Evolutionary conservation across 2,329 filamentous ascomycete species (phyloP).

Genomic region (Plenodomus biglobosus): DNA sequence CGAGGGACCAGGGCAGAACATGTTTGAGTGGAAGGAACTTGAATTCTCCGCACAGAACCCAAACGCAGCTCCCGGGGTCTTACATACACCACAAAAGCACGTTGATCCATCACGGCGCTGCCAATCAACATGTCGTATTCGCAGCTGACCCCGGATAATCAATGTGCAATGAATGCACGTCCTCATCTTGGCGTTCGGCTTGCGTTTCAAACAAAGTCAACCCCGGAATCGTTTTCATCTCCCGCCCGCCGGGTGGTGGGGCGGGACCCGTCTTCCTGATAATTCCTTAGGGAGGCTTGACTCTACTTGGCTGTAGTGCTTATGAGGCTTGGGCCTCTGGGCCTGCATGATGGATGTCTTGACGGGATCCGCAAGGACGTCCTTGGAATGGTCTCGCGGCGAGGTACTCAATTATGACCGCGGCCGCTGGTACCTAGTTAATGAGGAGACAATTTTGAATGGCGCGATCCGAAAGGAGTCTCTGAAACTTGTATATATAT

Average conservation of each 20-base stretch:
- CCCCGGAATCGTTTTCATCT: not conserved
- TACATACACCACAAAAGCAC: not conserved
- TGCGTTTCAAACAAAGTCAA: not conserved
- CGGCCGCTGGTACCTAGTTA: too few species aligned
- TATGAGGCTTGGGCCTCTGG: conserved; percentile 15
- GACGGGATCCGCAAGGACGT: not conserved
- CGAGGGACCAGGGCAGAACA: not conserved
- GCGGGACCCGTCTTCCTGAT: not conserved
- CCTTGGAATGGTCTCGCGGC: not conserved
- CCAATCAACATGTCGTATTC: not conserved
- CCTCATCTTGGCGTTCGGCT: not conserved
- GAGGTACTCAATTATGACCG: not conserved
- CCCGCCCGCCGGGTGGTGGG: not conserved
- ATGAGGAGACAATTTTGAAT: not conserved
- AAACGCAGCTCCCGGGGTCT: not conserved
- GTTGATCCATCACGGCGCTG: not conserved
- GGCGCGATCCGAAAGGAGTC: not conserved
- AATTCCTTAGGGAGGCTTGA: conserved; percentile 12
- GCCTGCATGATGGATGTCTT: conserved; percentile 3
- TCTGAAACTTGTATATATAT: not conserved
- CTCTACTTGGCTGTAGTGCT: conserved; percentile 24
- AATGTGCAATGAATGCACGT: not conserved
- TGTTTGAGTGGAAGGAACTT: not conserved
- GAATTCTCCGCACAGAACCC: not conserved
- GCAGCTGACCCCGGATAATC: not conserved